Percentiles rank a stretch among this genome's conserved stretches.
phyloP scores from a whole-genome alignment of 2,329 filamentous ascomycete species.

The Esteya vermicola region DNA sequence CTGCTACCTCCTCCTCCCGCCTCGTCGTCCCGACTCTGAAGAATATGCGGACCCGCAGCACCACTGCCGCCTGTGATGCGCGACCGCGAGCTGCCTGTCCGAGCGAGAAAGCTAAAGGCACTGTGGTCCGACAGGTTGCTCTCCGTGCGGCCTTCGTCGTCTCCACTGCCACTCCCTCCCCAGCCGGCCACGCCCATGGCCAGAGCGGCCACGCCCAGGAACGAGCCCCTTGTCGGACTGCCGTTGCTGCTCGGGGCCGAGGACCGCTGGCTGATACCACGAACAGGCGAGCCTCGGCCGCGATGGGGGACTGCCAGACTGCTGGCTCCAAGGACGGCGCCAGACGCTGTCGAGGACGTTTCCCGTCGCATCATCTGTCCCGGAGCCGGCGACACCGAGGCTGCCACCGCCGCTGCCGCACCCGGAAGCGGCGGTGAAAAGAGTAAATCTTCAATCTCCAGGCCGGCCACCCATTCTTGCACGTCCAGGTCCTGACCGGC shows the following conservation, averaged over 20 bases:
- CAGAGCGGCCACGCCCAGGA: constrained; percentile 1
- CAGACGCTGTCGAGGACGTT: too few species aligned
- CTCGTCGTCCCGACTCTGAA: not conserved
- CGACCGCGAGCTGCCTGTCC: constrained; percentile 16
- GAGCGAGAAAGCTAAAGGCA: constrained; percentile 22
- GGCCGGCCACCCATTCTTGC: constrained; percentile 41
- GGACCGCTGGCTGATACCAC: constrained; percentile 20
- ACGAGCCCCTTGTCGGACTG: constrained; percentile 8
- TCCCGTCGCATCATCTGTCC: too few species aligned
- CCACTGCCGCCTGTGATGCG: constrained; percentile 17
- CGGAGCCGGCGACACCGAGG: constrained; percentile 2
- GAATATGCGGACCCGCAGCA: not conserved
- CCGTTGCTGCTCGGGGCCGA: constrained; percentile 13
- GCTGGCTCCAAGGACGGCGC: too few species aligned
- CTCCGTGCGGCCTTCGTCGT: constrained; percentile 37
- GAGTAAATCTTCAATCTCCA: constrained; percentile 39
- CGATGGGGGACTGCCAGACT: constrained; percentile 3
- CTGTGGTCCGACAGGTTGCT: constrained; percentile 43
- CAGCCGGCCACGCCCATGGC: not conserved
- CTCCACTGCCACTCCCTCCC: constrained; percentile 11
- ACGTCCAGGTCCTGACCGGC: constrained; percentile 34
- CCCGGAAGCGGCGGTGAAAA: constrained; percentile 21
- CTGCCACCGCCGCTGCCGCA: constrained; percentile 2
- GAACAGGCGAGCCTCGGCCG: constrained; percentile 24
- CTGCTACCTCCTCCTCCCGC: constrained; percentile 8